Conservation (phyloP, 2,329 filamentous ascomycete genomes). For the Fusarium coicis region DNA sequence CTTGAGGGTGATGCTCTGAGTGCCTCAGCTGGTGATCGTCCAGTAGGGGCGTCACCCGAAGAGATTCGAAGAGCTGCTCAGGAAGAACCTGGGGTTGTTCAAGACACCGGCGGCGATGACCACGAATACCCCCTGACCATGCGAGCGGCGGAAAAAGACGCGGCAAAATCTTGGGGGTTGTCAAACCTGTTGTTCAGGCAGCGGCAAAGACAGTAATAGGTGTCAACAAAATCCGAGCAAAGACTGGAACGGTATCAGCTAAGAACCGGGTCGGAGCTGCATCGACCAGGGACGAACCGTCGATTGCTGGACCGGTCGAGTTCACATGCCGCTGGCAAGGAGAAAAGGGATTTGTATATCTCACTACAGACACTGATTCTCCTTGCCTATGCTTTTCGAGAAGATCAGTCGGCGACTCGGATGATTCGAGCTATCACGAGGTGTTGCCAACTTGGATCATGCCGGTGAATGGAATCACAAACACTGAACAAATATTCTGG, state of each 20-base stretch:
- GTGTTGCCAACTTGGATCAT: constrained; percentile 73
- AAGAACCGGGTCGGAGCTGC: constrained; percentile 66
- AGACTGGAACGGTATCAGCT: constrained; percentile 64
- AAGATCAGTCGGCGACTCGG: background rate
- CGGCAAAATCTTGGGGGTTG: constrained; percentile 62
- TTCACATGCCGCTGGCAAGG: constrained; percentile 76
- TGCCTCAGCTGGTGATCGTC: constrained; percentile 46
- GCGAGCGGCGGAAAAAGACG: constrained; percentile 52
- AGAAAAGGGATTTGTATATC: constrained; percentile 62
- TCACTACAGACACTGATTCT: constrained; percentile 6
- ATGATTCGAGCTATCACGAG: constrained; percentile 28
- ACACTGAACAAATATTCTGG: constrained; percentile 82
- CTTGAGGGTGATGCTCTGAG: constrained; percentile 49
- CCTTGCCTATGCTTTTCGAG: constrained; percentile 12
- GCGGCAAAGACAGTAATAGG: constrained; percentile 76
- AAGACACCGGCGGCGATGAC: constrained; percentile 44
- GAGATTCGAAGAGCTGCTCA: constrained; percentile 70
- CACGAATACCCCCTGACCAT: constrained; percentile 61
- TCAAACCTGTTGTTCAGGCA: constrained; percentile 74
- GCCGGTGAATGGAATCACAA: constrained; percentile 70
- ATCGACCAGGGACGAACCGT: background rate
- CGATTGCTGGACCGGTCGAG: constrained; percentile 69
- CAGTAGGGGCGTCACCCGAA: constrained; percentile 46
- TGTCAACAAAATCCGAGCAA: constrained; percentile 75
- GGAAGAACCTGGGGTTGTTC: constrained; percentile 49